Evolutionary conservation across 2,329 filamentous ascomycete species (phyloP).

Genomic region (Calonectria henricotiae): DNA sequence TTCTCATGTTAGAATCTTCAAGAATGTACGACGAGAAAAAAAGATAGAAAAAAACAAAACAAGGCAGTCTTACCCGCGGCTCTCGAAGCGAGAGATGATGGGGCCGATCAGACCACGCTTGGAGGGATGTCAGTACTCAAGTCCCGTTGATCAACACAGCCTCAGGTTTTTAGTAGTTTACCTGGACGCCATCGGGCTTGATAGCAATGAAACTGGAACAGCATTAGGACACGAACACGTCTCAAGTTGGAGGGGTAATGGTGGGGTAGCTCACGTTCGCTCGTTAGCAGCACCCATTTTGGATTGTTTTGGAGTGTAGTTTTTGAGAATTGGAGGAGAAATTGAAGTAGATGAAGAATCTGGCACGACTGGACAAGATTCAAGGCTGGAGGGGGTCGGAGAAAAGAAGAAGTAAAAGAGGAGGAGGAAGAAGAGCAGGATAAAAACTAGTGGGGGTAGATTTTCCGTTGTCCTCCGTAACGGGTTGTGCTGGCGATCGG

Average conservation of each 20-base stretch:
- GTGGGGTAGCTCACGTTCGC: slow-evolving; percentile 82
- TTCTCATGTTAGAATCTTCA: slow-evolving; percentile 38
- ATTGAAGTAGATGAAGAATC: slow-evolving; percentile 54
- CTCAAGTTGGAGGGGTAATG: slow-evolving; percentile 51
- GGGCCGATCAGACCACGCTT: slow-evolving; percentile 97
- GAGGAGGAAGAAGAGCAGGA: slow-evolving; percentile 59
- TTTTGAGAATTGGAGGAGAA: slow-evolving; percentile 50
- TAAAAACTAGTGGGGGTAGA: slow-evolving; percentile 64
- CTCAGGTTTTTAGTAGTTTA: slow-evolving; percentile 63
- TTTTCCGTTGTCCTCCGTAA: slow-evolving; percentile 57
- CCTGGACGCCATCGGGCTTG: slow-evolving; percentile 99
- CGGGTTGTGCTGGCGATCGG: slow-evolving; percentile 48
- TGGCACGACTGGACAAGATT: slow-evolving; percentile 51
- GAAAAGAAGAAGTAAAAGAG: slow-evolving; percentile 59
- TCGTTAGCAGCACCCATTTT: slow-evolving; percentile 79
- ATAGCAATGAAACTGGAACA: slow-evolving; percentile 95
- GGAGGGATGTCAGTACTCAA: slow-evolving; percentile 44
- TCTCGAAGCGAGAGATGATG: slow-evolving; percentile 99
- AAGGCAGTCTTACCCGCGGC: slow-evolving; percentile 79
- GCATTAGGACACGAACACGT: slow-evolving; percentile 48
- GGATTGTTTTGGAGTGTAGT: slow-evolving; percentile 54
- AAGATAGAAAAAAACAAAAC: too few species aligned
- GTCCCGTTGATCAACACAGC: background rate
- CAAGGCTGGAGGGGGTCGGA: slow-evolving; percentile 52
- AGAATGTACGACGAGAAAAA: slow-evolving; percentile 42